phyloP scores from a whole-genome alignment of 129 eudicot species.

The Escallonia herrerae region DNA sequence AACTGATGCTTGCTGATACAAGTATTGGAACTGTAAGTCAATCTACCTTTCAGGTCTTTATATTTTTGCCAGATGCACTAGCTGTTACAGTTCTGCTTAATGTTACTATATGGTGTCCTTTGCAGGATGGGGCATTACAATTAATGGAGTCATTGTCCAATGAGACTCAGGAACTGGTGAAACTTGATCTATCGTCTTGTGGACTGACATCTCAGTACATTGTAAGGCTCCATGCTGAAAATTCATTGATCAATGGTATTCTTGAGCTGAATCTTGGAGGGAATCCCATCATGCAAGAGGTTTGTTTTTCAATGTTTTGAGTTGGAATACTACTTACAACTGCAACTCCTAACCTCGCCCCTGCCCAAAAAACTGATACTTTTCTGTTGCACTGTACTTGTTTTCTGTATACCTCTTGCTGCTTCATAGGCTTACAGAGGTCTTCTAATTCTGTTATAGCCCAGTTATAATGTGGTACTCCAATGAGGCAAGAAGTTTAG shows the following conservation, averaged over 20 bases:
- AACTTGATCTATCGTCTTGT: slow-evolving; percentile 79
- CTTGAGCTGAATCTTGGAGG: slow-evolving; percentile 67
- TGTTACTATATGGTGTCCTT: not conserved
- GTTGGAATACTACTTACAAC: not conserved
- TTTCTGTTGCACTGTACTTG: too few species aligned
- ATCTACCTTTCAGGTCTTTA: not conserved
- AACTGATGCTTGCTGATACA: slow-evolving; percentile 68
- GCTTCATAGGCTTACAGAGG: too few species aligned
- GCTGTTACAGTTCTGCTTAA: slow-evolving; percentile 2
- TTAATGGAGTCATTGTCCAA: slow-evolving; percentile 59
- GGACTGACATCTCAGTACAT: slow-evolving; percentile 48
- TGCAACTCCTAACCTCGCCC: not conserved
- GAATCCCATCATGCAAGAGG: slow-evolving; percentile 68
- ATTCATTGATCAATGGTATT: slow-evolving; percentile 37
- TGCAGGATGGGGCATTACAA: slow-evolving; percentile 75
- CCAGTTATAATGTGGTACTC: too few species aligned
- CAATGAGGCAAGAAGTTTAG: too few species aligned
- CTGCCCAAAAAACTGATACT: not conserved
- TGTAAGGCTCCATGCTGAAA: slow-evolving; percentile 29
- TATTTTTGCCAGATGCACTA: not conserved
- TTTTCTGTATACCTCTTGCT: too few species aligned
- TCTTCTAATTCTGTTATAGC: too few species aligned
- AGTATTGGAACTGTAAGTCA: slow-evolving; percentile 68
- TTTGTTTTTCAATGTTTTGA: slow-evolving; percentile 6
- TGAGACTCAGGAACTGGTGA: slow-evolving; percentile 53